These are phyloP conservation scores for Vitis hybrid DNA, from an alignment of 177 flowering plant genomes.

Conservation along the genomic window DNA sequence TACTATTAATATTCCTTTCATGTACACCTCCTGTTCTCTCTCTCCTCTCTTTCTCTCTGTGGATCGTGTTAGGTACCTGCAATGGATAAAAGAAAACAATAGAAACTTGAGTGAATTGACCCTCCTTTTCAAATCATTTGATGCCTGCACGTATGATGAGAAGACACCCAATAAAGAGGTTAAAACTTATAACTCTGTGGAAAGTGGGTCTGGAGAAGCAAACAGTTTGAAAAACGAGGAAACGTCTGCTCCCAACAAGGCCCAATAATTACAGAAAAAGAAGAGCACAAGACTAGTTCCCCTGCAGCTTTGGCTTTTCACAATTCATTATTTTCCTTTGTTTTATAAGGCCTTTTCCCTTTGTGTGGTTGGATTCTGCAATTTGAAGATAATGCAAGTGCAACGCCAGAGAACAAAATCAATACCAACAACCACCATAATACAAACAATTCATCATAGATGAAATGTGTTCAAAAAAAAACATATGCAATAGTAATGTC, in stretches of 20 bases:
- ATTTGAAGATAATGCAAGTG: no score
- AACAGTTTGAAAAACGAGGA: conserved; percentile 29
- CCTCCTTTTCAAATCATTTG: conserved; percentile 25
- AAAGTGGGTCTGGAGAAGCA: conserved; percentile 11
- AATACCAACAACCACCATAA: no score
- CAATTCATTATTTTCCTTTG: no score
- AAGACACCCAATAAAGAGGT: not conserved
- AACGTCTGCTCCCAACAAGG: conserved; percentile 20
- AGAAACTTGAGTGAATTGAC: conserved; percentile 15
- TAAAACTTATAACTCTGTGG: not conserved
- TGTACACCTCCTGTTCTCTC: not conserved
- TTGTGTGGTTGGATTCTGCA: no score
- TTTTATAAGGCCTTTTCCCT: no score
- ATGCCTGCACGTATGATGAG: conserved; percentile 20
- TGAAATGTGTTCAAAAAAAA: no score
- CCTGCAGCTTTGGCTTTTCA: no score
- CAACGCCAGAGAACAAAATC: no score
- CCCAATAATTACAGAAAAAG: conserved; percentile 5
- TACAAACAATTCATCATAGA: no score
- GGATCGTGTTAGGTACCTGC: conserved; percentile 11
- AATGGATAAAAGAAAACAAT: conserved; percentile 6
- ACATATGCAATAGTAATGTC: no score
- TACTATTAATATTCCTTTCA: no score
- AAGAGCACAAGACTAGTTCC: not conserved
- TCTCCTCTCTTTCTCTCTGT: not conserved